These are phyloP conservation scores for Bolboschoenoplectus hybrid DNA, from an alignment of 202 grass and related monocot species.

Conservation along the genomic window DNA sequence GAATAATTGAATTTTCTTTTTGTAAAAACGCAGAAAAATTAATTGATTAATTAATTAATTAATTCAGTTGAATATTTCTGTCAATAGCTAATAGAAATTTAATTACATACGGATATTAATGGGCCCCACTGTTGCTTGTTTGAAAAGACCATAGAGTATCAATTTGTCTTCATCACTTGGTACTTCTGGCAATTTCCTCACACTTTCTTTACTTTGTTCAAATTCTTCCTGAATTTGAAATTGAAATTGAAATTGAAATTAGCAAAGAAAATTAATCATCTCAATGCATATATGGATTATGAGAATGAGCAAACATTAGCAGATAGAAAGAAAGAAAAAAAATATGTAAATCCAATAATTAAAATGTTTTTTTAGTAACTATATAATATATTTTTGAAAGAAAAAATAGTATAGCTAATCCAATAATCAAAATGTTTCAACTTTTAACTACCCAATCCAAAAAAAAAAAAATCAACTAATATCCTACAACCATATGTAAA, in stretches of 20 bases:
- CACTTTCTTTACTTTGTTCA: constrained; percentile 57
- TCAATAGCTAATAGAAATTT: neutral
- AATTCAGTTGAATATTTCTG: neutral
- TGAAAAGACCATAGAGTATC: constrained; percentile 56
- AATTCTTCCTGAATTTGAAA: constrained; percentile 59
- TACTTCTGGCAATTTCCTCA: constrained; percentile 52
- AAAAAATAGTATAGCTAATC: neutral
- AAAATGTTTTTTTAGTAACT: neutral
- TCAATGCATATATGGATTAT: neutral
- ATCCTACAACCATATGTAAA: no score
- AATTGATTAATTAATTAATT: no score
- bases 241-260: no score
- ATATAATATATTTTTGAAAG: neutral
- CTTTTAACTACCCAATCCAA: neutral
- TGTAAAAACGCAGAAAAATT: neutral
- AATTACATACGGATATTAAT: constrained; percentile 51
- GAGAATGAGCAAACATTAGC: neutral
- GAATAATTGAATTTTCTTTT: neutral
- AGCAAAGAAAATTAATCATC: neutral
- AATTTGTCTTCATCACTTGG: constrained; percentile 52
- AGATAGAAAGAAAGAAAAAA: neutral
- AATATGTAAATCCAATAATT: neutral
- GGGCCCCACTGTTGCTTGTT: constrained; percentile 63
- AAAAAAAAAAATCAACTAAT: no score
- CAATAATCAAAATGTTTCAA: neutral